Evolutionary conservation across 2,329 filamentous ascomycete species (phyloP).

Genomic region (Colletotrichum brevisporum): DNA sequence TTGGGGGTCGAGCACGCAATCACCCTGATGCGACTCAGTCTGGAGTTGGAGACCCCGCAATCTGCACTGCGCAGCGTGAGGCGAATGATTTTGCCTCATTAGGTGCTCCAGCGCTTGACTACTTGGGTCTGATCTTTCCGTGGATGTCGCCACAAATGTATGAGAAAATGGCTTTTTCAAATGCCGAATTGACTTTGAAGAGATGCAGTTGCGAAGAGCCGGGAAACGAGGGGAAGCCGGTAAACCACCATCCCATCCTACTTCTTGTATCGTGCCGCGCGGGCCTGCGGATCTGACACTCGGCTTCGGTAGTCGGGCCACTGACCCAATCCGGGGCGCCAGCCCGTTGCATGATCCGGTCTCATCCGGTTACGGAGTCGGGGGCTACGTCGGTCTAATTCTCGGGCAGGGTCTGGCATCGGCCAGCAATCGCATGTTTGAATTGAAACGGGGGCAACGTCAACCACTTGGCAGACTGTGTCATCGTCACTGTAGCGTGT

Average conservation of each 20-base stretch:
- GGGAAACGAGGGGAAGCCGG: neutral
- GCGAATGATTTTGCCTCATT: too few species aligned
- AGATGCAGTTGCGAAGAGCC: neutral
- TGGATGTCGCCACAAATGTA: too few species aligned
- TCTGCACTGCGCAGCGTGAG: slow-evolving; percentile 1
- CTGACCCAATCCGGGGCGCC: neutral
- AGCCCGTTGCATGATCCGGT: neutral
- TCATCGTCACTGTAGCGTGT: neutral
- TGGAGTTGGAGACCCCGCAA: slow-evolving; percentile 27
- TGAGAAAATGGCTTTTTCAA: too few species aligned
- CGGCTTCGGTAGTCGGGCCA: slow-evolving; percentile 10
- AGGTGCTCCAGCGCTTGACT: neutral
- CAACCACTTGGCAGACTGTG: neutral
- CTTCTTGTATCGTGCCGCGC: neutral
- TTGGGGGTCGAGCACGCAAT: slow-evolving; percentile 37
- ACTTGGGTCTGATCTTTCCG: neutral
- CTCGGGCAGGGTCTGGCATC: slow-evolving; percentile 5
- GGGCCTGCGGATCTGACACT: neutral
- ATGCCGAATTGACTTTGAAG: too few species aligned
- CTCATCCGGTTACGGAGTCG: slow-evolving; percentile 12
- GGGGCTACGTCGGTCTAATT: neutral
- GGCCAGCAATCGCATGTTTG: neutral
- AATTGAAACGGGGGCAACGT: neutral
- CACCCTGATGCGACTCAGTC: slow-evolving; percentile 19
- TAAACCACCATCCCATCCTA: too few species aligned